These are phyloP conservation scores for Plectosphaerella cucumerina DNA, from an alignment of 2,329 filamentous ascomycete species.

Conservation along the genomic window DNA sequence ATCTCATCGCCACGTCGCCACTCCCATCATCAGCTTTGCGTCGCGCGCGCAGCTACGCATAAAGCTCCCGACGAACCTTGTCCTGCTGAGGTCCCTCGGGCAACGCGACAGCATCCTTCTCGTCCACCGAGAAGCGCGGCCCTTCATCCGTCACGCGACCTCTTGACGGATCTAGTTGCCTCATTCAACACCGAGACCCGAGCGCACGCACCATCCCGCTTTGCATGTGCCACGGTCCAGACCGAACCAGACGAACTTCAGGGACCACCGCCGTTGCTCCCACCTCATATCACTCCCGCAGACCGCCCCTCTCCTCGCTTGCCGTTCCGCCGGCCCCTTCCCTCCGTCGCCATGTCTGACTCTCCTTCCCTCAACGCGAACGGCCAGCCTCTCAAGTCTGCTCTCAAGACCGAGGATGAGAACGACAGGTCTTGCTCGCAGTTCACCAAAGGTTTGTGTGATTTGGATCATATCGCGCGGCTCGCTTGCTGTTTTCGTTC, in stretches of 20 bases:
- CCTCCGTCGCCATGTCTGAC: conserved; percentile 9
- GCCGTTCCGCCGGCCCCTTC: not conserved
- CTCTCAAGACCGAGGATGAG: conserved; percentile 40
- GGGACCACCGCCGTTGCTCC: not conserved
- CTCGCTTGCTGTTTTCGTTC: not conserved
- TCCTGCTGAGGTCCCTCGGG: not conserved
- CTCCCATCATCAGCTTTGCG: not conserved
- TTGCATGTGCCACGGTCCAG: not conserved
- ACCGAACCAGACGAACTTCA: not conserved
- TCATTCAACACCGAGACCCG: not conserved
- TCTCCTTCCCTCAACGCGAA: conserved; percentile 6
- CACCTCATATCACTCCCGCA: not conserved
- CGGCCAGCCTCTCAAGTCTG: conserved; percentile 32
- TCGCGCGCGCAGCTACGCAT: no score
- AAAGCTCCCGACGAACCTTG: not conserved
- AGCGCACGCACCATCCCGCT: not conserved
- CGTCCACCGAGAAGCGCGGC: not conserved
- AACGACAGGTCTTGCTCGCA: conserved; percentile 28
- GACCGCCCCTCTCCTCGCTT: no score
- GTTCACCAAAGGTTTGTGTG: conserved; percentile 38
- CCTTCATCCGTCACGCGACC: not conserved
- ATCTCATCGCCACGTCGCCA: not conserved
- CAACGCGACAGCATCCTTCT: not conserved
- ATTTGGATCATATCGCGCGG: not conserved
- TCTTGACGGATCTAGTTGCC: not conserved